Evolutionary conservation across 441 rosid genomes (phyloP).

Genomic region (Pelargonium citronellum): DNA sequence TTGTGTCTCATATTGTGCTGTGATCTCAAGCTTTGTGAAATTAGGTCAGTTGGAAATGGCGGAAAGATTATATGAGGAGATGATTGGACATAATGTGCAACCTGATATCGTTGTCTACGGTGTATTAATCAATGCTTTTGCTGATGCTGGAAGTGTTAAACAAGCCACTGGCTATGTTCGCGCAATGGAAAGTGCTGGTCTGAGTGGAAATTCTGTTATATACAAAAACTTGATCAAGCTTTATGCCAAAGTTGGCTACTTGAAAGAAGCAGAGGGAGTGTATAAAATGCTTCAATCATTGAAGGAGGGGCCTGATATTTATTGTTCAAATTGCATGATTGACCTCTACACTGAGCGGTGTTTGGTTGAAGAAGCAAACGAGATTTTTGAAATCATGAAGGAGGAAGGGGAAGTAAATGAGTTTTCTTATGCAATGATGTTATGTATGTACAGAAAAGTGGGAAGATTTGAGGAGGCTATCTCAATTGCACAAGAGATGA

Average conservation of each 20-base stretch:
- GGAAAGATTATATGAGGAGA: conserved; percentile 55
- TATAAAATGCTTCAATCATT: conserved; percentile 49
- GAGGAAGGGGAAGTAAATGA: conserved; percentile 60
- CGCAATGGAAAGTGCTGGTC: conserved; percentile 56
- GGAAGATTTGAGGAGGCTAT: conserved; percentile 60
- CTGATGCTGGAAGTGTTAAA: conserved; percentile 58
- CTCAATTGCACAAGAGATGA: conserved; percentile 58
- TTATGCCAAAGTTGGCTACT: conserved; percentile 66
- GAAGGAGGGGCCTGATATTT: conserved; percentile 39
- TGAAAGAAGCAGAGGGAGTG: conserved; percentile 64
- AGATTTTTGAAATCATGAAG: conserved; percentile 53
- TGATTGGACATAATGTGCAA: conserved; percentile 48
- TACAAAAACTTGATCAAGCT: conserved; percentile 76
- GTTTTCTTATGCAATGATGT: conserved; percentile 72
- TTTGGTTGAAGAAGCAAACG: conserved; percentile 56
- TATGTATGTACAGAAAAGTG: conserved; percentile 65
- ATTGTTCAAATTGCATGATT: conserved; percentile 74
- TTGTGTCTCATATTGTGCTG: conserved; percentile 69
- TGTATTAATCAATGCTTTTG: conserved; percentile 70
- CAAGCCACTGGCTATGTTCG: conserved; percentile 49
- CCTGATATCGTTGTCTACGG: conserved; percentile 67
- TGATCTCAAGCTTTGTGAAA: conserved; percentile 72
- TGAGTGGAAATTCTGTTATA: conserved; percentile 48
- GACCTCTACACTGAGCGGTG: conserved; percentile 61
- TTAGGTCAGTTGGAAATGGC: conserved; percentile 58